Evolutionary conservation across 2,329 filamentous ascomycete species (phyloP), one percentile per base, ranked within the genome.

Genomic region (Ascosphaera acerosa): DNA sequence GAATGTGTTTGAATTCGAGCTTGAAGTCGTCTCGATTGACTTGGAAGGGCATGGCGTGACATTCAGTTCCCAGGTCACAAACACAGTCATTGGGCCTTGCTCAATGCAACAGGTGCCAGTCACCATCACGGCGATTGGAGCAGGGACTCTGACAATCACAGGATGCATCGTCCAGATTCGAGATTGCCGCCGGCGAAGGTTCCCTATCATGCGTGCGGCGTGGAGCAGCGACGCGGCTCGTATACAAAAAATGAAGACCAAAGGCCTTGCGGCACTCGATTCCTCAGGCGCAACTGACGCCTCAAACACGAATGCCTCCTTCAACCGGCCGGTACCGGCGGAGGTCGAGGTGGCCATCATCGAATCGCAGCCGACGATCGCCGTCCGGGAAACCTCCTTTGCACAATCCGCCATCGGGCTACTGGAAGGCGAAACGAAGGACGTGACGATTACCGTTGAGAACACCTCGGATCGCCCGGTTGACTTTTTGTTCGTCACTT

Each of bases 1-100:
- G 45, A 97, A 97, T 42, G 80, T 82, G 0, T 92, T 81, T 41
- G 84, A 94, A 36, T 74, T 94, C 39, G 80, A 92, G 37, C 57
- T 97, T 3, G 78, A 90, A 33, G 70, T 97, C 19, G 81, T 94
- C 46, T 73, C 68, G 32, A 62, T 97, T 28, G 63, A 61, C 16
- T 56, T 97, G 4, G 70, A 80, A 37, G 66, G 70, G 6, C 68
- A 76, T 36, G 81, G 78, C 1, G 64, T 70, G 15, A 61, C 69
- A 1, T 77, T 92, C 34, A 65, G 72, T 33, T 70, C 74, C 1
- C 53, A 64, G 4, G 54, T 63, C 10, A 67, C 74, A 38, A 64
- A 63, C 31, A 67, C 74, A 3, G 45, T 75, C 5, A 62, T 97
- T 31, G 77, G 78, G 0, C 76, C 84, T 0, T 78, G 89, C 40